Percentiles rank a stretch among this genome's conserved stretches.
Conservation (phyloP, 805 yeast species). For the Suhomyces sp. region DNA sequence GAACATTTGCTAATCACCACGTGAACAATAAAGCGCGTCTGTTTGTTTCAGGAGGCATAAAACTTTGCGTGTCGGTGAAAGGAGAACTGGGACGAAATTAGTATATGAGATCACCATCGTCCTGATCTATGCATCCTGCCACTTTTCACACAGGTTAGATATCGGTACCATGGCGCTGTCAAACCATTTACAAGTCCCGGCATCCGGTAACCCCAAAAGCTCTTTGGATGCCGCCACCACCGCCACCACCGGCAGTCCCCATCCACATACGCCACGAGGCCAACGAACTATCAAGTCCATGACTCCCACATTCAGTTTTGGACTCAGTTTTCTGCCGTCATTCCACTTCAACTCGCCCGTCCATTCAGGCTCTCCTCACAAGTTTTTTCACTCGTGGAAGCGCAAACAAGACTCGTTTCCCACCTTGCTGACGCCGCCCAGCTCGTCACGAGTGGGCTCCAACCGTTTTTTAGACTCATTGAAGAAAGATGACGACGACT, state of each 20-base stretch:
- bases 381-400: slow-evolving; percentile 19
- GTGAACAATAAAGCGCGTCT: slow-evolving; percentile 5
- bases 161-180: slow-evolving; percentile 3
- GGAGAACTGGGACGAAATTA: not conserved
- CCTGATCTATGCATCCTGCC: not conserved
- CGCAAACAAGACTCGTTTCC: slow-evolving; percentile 4
- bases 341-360: slow-evolving; percentile 39
- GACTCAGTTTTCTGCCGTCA: slow-evolving; percentile 43
- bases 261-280: slow-evolving; percentile 4
- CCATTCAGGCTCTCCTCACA: slow-evolving; percentile 33
- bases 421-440: slow-evolving; percentile 14
- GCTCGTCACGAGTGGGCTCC: slow-evolving; percentile 9
- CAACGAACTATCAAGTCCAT: slow-evolving; percentile 3
- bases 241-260: slow-evolving; percentile 2
- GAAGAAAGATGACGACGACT: slow-evolving; percentile 18
- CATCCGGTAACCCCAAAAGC: slow-evolving; percentile 1
- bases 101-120: not conserved
- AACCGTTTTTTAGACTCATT: slow-evolving; percentile 17
- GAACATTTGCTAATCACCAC: not conserved
- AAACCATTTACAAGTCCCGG: slow-evolving; percentile 4
- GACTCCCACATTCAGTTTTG: slow-evolving; percentile 38
- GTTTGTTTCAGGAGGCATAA: slow-evolving; percentile 6
- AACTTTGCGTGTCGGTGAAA: slow-evolving; percentile 2
- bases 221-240: not conserved
- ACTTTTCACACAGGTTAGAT: not conserved